Conservation (phyloP, 805 yeast species). For the Starmerella scarabaei region DNA sequence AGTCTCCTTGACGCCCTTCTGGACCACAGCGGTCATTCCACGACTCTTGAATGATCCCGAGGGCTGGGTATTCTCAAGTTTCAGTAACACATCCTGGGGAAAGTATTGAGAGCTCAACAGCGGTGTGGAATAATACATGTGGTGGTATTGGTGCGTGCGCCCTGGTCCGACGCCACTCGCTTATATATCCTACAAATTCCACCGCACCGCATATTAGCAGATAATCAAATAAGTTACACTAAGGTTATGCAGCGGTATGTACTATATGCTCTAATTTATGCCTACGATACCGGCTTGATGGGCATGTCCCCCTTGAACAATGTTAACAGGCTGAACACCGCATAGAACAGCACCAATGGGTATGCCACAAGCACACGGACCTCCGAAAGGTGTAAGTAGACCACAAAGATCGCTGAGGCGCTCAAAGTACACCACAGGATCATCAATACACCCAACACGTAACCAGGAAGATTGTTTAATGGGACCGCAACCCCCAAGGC, state of each 20-base stretch:
- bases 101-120: constrained; percentile 56
- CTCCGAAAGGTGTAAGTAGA: constrained; percentile 67
- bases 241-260: too few relatives aligned
- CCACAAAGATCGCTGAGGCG: constrained; percentile 83
- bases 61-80: constrained; percentile 79
- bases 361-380: constrained; percentile 87
- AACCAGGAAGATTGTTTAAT: constrained; percentile 65
- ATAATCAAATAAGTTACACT: too few relatives aligned
- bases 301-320: constrained; percentile 45
- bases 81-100: constrained; percentile 60
- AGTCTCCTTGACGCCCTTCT: constrained; percentile 34
- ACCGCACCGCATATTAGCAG: too few relatives aligned
- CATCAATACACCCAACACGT: constrained; percentile 48
- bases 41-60: constrained; percentile 82
- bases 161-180: too few relatives aligned
- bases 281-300: neutral
- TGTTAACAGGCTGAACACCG: constrained; percentile 92
- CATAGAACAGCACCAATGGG: constrained; percentile 81
- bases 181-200: too few relatives aligned
- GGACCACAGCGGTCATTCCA: constrained; percentile 16
- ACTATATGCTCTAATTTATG: too few relatives aligned
- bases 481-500: constrained; percentile 53
- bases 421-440: constrained; percentile 88
- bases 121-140: constrained; percentile 40
- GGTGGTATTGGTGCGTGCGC: too few relatives aligned